Evolutionary conservation across 805 yeast species (phyloP).

Genomic region (Suhomyces pyralidae): DNA sequence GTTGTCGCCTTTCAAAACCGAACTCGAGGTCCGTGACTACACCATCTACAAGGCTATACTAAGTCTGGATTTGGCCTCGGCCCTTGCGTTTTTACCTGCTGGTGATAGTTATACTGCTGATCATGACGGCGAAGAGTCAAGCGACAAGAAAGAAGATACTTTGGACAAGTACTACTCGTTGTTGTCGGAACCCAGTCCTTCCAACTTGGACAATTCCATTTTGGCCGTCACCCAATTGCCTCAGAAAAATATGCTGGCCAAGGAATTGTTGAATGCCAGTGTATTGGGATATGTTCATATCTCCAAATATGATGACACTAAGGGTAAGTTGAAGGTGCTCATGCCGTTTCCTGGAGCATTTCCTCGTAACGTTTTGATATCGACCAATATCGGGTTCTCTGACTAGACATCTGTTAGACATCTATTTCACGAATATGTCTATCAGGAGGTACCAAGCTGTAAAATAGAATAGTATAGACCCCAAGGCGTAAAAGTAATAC

Average conservation of each 20-base stretch:
- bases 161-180: conserved; percentile 33
- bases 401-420: conserved; percentile 31
- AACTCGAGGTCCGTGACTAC: conserved; percentile 61
- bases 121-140: conserved; percentile 12
- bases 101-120: conserved; percentile 41
- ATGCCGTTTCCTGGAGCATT: conserved; percentile 86
- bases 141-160: conserved; percentile 22
- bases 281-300: conserved; percentile 79
- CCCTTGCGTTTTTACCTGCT: conserved; percentile 39
- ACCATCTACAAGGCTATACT: conserved; percentile 59
- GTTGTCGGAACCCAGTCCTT: conserved; percentile 45
- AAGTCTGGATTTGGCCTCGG: conserved; percentile 33
- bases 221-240: conserved; percentile 53
- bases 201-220: conserved; percentile 69
- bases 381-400: conserved; percentile 77
- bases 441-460: no score
- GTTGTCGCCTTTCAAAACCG: conserved; percentile 83
- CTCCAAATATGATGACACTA: conserved; percentile 70
- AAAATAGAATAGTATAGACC: no score
- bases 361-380: conserved; percentile 69
- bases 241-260: conserved; percentile 40
- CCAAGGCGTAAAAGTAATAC: no score
- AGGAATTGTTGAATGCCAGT: conserved; percentile 52
- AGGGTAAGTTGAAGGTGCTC: conserved; percentile 63
- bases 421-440: no score